A percentile compares a stretch with the other conserved stretches of the same genome.
phyloP scores from a whole-genome alignment of 768 basidiomycete genomes.

The Boletus rubroflammeus region DNA sequence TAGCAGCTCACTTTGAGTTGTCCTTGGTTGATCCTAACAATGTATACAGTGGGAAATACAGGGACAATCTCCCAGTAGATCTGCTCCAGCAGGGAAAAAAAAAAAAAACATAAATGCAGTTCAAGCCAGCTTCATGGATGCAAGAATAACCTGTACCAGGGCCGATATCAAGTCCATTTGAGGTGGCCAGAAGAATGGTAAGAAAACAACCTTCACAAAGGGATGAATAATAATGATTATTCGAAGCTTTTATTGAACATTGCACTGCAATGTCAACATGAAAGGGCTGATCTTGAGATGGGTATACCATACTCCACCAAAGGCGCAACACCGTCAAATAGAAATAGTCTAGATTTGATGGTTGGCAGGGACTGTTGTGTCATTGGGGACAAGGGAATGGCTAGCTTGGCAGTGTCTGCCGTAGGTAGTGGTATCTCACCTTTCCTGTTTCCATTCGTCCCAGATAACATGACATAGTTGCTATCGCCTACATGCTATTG shows the following conservation, averaged over 20 bases:
- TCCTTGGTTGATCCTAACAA: neutral
- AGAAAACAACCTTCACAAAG: neutral
- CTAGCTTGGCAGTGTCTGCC: conserved; percentile 10
- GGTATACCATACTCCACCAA: no score
- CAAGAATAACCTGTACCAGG: neutral
- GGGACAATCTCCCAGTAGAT: no score
- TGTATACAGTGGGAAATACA: conserved; percentile 8
- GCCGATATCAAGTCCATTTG: neutral
- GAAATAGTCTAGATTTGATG: neutral
- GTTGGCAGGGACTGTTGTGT: neutral
- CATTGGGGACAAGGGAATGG: neutral
- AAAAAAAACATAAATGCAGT: no score
- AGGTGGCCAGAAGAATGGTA: neutral
- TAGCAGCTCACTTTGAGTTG: no score
- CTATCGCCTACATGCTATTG: no score
- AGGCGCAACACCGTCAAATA: neutral
- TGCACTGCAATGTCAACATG: neutral
- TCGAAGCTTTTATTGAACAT: neutral
- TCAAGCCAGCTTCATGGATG: neutral
- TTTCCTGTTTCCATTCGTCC: neutral
- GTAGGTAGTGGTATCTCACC: neutral
- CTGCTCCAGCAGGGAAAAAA: neutral
- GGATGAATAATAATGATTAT: neutral
- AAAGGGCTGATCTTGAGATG: neutral
- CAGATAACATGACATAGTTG: conserved; percentile 26